Evolutionary conservation across 768 basidiomycete species (phyloP).

Genomic region (Cystobasidium ongulense): DNA sequence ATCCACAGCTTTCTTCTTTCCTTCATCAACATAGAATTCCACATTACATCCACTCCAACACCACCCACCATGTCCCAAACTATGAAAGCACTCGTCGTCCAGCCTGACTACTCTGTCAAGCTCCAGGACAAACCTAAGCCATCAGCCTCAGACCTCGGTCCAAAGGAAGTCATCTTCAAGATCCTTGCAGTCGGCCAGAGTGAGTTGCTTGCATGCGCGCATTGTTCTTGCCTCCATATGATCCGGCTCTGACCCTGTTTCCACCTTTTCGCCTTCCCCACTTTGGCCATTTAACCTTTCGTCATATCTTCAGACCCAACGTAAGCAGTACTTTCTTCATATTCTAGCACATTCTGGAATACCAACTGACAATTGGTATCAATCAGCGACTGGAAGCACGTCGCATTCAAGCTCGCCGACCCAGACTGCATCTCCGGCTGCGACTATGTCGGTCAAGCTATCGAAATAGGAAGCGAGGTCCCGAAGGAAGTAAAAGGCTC

Average conservation of each 20-base stretch:
- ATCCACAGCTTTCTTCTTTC: too few species aligned
- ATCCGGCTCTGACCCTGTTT: neutral
- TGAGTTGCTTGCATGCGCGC: neutral
- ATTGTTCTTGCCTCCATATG: neutral
- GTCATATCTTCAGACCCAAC: neutral
- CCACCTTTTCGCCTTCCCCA: neutral
- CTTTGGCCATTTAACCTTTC: neutral
- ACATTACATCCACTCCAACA: neutral
- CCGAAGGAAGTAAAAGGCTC: neutral
- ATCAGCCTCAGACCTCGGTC: neutral
- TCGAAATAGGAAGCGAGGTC: neutral
- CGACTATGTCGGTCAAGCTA: conserved; percentile 16
- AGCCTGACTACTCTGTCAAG: conserved; percentile 17
- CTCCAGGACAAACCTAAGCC: conserved; percentile 17
- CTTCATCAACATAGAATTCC: neutral
- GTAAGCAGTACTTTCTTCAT: neutral
- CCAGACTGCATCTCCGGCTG: conserved; percentile 21
- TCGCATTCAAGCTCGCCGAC: neutral
- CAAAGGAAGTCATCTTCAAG: conserved; percentile 19
- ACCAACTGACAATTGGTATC: neutral
- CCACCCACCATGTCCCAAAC: neutral
- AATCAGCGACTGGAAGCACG: conserved; percentile 22
- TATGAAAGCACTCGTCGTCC: conserved; percentile 29
- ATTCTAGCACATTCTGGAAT: neutral
- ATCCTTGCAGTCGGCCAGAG: conserved; percentile 24